Evolutionary conservation across 305 asterid genomes (phyloP), one percentile per base, ranked within the genome.

Genomic region (Rubia peregrina): DNA sequence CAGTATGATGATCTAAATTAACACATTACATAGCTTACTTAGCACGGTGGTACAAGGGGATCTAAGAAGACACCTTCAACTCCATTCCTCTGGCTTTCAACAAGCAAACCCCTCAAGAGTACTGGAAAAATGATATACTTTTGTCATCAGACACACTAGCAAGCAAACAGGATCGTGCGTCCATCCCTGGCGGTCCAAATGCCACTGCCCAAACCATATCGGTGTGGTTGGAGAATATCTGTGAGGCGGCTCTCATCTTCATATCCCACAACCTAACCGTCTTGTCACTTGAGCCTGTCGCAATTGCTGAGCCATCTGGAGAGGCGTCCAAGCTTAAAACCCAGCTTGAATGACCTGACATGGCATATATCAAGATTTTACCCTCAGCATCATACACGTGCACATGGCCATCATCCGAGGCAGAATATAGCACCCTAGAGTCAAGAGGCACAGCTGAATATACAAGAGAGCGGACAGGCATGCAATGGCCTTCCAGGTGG

Each of bases 141-240:
- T 88, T 91, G 80, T 94, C 99, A 61, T 91, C 99, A 0, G 99
- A 91, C 16, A 78, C 98, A 57, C 97, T 95, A 5, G 98, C 98
- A 36, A 95, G 99, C 81, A 90, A 69, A 81, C 93, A 85, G 59
- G 93, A 76, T 33, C 95, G 75, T 4, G 80, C 85, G 49, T 88
- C 96, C 83, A 78, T 77, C 14, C 76, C 75, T 0, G 97, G 80
- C 1, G 95, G 97, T 16, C 95, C 96, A 71, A 94, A 94, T 40
- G 92, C 95, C 68, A 91, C 98, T 0, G 89, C 83, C 99, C 99
- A 94, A 26, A 91, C 99, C 83, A 89, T 96, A 79, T 92, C 98
- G 0, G 84, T 71, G 75, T 95, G 99, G 71, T 87, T 83, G n/a
- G 91, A 89, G 66, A 94, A 63, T 48, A 86, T 90, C 85, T 95